Evolutionary conservation across 768 basidiomycete genomes (phyloP), one percentile per base, ranked within the genome.

Genomic region (Cubamyces lactineus): DNA sequence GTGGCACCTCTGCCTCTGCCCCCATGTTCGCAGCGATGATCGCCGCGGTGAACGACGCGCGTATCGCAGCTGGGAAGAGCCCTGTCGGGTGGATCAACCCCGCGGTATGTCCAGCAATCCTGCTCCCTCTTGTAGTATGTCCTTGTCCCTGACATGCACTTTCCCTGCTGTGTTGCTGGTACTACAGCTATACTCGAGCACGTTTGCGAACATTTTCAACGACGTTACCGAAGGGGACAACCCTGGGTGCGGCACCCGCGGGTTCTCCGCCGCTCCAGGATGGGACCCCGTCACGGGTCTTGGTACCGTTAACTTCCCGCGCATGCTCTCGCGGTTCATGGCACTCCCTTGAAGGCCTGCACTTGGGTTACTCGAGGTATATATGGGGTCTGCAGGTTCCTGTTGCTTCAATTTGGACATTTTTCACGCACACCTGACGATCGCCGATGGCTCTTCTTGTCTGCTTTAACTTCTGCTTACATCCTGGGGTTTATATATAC

Each of bases 181-280:
- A 4, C 34, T n/a, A 21, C 19, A 82, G 80, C 78, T 82, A 39
- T 83, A 83, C 66, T 77, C 81, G 13, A 39, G 70, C 24, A 54
- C 68, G 1, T 83, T 81, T 66, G 34, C 60, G 5, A 71, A 61
- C 12, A 78, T 76, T 11, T 80, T 83, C 40, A 56, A 61, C 26
- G 64, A 65, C 59, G 57, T 65, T 16, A 64, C 59, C 9, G 61
- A 59, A 19, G 73, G 72, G 9, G 66, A 64, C 26, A 69, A 69
- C 40, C 69, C 72, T 0, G 74, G 73, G 1, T 73, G 74, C 58
- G 71, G 71, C 15, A 73, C 74, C 12, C 53, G 57, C 1, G 73
- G 72, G 3, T 75, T 75, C 63, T 60, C 63, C 54, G 69, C 71
- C 2, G 26, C 57, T 23, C 59, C 24, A 1, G 73, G 73, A 12